A percentile compares a stretch with the other conserved stretches of the same genome.
Conservation (phyloP, 345 rosid species). For the Ceriops zippeliana region DNA sequence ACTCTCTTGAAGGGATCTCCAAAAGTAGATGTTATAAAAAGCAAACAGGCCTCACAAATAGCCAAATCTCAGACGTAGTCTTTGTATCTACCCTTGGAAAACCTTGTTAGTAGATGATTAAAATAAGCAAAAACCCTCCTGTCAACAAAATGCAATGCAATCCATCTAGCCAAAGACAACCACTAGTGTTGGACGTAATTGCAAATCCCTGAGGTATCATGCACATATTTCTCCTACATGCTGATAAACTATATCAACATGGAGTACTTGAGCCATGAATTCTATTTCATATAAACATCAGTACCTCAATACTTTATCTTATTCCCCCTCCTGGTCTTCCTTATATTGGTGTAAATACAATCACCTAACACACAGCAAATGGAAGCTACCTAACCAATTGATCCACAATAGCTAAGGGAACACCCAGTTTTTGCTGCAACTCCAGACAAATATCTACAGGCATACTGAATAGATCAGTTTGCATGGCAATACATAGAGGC, state of each 20-base stretch:
- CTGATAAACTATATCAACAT: conserved; percentile 16
- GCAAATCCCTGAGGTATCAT: conserved; percentile 5
- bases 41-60: neutral
- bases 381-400: neutral
- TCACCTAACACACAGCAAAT: conserved; percentile 13
- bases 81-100: conserved; percentile 12
- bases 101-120: conserved; percentile 10
- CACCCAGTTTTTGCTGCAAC: neutral
- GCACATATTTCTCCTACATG: conserved; percentile 18
- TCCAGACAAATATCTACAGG: conserved; percentile 10
- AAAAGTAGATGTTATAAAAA: neutral
- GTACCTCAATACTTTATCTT: conserved; percentile 13
- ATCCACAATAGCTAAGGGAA: conserved; percentile 7
- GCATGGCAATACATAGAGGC: neutral
- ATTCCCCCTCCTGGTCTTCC: conserved; percentile 8
- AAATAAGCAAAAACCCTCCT: conserved; percentile 3
- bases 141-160: conserved; percentile 10
- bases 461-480: neutral
- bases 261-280: conserved; percentile 9
- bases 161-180: conserved; percentile 19
- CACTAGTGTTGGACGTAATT: conserved; percentile 12
- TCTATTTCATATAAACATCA: conserved; percentile 2
- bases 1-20: no score
- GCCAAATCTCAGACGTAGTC: neutral
- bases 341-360: conserved; percentile 11